These are phyloP conservation scores for Termitomyces sp. DNA, from an alignment of 768 basidiomycete species.

Conservation along the genomic window DNA sequence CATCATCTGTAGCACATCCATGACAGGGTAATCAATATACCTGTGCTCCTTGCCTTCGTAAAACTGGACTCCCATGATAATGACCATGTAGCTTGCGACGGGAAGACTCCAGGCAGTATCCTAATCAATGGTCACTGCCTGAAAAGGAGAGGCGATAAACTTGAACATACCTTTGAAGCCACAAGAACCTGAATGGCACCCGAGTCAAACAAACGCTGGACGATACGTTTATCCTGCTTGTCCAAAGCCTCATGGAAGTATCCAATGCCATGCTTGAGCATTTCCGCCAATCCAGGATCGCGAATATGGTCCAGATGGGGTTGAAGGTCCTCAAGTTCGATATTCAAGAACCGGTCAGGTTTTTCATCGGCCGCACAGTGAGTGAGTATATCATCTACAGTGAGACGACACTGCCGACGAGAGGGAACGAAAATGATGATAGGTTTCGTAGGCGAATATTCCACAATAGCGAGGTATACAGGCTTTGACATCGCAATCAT, in stretches of 20 bases:
- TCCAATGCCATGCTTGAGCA: slow-evolving; percentile 84
- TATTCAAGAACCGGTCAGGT: slow-evolving; percentile 82
- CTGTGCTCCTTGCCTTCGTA: slow-evolving; percentile 98
- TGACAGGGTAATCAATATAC: slow-evolving; percentile 96
- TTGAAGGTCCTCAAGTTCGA: slow-evolving; percentile 75
- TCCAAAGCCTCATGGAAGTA: slow-evolving; percentile 93
- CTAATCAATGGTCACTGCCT: slow-evolving; percentile 27
- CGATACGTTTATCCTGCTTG: slow-evolving; percentile 91
- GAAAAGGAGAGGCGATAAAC: background rate
- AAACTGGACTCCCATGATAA: slow-evolving; percentile 98
- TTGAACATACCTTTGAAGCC: slow-evolving; percentile 70
- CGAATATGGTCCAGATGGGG: slow-evolving; percentile 84
- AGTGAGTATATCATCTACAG: slow-evolving; percentile 84
- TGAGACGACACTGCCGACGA: slow-evolving; percentile 88
- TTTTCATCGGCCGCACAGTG: slow-evolving; percentile 89
- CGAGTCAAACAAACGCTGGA: slow-evolving; percentile 86
- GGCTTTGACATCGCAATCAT: slow-evolving; percentile 99
- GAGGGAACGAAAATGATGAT: slow-evolving; percentile 93
- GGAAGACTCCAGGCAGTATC: slow-evolving; percentile 97
- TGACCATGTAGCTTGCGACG: slow-evolving; percentile 92
- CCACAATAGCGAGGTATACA: slow-evolving; percentile 87
- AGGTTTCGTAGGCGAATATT: slow-evolving; percentile 81
- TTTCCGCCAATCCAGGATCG: slow-evolving; percentile 73
- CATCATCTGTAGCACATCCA: slow-evolving; percentile 99
- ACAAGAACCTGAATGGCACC: slow-evolving; percentile 94